A percentile compares a stretch with the other conserved stretches of the same genome.
Conservation (phyloP, 1,139 yeast genomes). For the Yamadazyma atlantica region DNA sequence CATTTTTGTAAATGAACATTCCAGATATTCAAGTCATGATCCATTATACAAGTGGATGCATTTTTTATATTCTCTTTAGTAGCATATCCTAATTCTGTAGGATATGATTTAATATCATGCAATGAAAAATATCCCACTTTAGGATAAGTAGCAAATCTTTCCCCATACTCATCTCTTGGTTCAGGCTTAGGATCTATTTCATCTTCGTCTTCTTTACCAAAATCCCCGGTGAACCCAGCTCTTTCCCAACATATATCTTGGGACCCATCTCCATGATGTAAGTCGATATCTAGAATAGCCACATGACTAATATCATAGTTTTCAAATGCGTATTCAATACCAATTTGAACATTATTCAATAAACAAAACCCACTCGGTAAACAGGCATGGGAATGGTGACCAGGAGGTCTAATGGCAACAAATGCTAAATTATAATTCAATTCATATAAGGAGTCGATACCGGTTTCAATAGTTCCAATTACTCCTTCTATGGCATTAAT, state of each 20-base stretch:
- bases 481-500: constrained; percentile 77
- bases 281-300: constrained; percentile 77
- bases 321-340: constrained; percentile 74
- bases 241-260: constrained; percentile 87
- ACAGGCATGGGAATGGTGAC: constrained; percentile 87
- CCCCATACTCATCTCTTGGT: constrained; percentile 54
- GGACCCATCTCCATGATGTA: constrained; percentile 92
- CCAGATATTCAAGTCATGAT: constrained; percentile 82
- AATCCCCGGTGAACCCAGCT: constrained; percentile 59
- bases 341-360: constrained; percentile 79
- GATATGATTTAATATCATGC: constrained; percentile 85
- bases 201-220: constrained; percentile 46
- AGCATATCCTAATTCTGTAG: constrained; percentile 79
- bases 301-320: constrained; percentile 73
- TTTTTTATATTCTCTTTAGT: constrained; percentile 68
- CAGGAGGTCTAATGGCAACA: constrained; percentile 79
- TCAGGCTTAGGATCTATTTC: constrained; percentile 27
- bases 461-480: constrained; percentile 74
- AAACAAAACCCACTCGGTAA: constrained; percentile 87
- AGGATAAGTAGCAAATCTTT: constrained; percentile 53
- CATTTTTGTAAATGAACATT: constrained; percentile 77
- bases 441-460: constrained; percentile 57
- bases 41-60: constrained; percentile 79
- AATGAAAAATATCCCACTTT: constrained; percentile 81
- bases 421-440: constrained; percentile 56